phyloP scores from a whole-genome alignment of 2,329 filamentous ascomycete species.

The Alternaria brassicae region DNA sequence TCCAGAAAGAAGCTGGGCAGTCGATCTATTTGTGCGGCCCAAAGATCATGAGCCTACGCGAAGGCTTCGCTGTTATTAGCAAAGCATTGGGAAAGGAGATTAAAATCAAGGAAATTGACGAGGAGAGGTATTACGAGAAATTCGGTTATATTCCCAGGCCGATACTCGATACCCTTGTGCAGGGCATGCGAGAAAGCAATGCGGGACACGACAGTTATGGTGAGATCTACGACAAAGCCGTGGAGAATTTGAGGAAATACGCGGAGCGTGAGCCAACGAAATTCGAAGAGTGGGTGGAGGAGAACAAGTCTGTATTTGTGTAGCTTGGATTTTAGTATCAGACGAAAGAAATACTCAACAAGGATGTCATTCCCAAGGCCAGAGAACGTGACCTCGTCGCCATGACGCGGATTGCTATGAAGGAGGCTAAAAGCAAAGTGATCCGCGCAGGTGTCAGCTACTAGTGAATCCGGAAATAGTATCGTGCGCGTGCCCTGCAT shows the following conservation, averaged over 20 bases:
- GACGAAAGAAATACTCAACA: background rate
- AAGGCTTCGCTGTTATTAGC: slow-evolving; percentile 4
- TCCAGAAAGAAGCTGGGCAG: slow-evolving; percentile 41
- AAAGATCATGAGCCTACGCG: slow-evolving; percentile 35
- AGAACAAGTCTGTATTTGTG: slow-evolving; percentile 5
- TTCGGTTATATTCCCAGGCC: slow-evolving; percentile 1
- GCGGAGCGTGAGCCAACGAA: slow-evolving; percentile 11
- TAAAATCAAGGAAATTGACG: slow-evolving; percentile 7
- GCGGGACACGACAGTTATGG: slow-evolving; percentile 51
- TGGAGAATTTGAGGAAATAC: slow-evolving; percentile 20
- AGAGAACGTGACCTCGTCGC: background rate
- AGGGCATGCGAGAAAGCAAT: slow-evolving; percentile 62
- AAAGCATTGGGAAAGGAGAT: slow-evolving; percentile 7
- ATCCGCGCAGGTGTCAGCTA: background rate
- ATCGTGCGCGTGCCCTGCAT: slow-evolving; percentile 17
- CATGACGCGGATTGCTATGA: background rate
- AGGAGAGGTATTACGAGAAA: slow-evolving; percentile 5
- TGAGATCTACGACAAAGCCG: slow-evolving; percentile 30
- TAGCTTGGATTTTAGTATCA: background rate
- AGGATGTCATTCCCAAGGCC: background rate
- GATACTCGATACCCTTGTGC: slow-evolving; percentile 5
- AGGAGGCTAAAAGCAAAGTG: slow-evolving; percentile 1
- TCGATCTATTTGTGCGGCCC: slow-evolving; percentile 46
- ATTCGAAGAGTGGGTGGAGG: slow-evolving; percentile 12
- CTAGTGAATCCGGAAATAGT: background rate